Percentiles rank a stretch among this genome's conserved stretches.
phyloP scores from a whole-genome alignment of 2,329 filamentous ascomycete genomes.

The Colletotrichum tropicicola region DNA sequence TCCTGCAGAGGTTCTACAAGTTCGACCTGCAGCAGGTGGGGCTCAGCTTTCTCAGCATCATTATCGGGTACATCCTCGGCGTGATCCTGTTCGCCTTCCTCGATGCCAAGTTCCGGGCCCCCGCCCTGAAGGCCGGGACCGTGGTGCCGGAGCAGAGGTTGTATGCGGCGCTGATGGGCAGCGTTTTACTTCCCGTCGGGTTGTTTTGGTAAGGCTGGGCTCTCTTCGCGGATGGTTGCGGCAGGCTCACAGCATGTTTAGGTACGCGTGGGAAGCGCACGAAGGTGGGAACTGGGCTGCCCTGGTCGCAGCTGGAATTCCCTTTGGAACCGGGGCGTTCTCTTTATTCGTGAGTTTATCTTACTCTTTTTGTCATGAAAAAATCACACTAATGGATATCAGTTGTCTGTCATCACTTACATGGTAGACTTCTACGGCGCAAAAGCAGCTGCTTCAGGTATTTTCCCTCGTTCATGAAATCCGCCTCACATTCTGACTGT shows the following conservation, averaged over 20 bases:
- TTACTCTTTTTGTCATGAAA: accelerated
- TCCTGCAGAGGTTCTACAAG: constrained; percentile 28
- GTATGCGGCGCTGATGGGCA: constrained; percentile 32
- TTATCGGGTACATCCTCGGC: constrained; percentile 28
- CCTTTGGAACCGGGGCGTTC: constrained; percentile 14
- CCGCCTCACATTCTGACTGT: accelerated
- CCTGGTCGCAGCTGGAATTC: constrained; percentile 30
- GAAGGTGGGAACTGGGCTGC: constrained; percentile 30
- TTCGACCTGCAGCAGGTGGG: constrained; percentile 27
- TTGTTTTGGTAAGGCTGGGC: constrained; percentile 37
- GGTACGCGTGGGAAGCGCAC: constrained; percentile 44
- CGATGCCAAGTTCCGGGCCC: constrained; percentile 20
- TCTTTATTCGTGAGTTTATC: background rate
- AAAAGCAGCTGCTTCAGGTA: constrained; percentile 28
- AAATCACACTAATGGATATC: accelerated
- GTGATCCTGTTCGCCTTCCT: constrained; percentile 14
- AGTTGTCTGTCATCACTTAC: constrained; percentile 29
- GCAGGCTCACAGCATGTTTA: background rate
- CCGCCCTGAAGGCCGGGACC: background rate
- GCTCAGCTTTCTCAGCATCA: constrained; percentile 30
- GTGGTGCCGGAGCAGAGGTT: constrained; percentile 31
- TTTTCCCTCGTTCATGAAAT: background rate
- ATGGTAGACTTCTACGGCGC: constrained; percentile 33
- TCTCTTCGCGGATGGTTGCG: background rate
- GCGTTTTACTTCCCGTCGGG: constrained; percentile 25